Percentiles rank a stretch among this genome's conserved stretches.
phyloP scores from a whole-genome alignment of 345 rosid species.

The Kandelia obovata region DNA sequence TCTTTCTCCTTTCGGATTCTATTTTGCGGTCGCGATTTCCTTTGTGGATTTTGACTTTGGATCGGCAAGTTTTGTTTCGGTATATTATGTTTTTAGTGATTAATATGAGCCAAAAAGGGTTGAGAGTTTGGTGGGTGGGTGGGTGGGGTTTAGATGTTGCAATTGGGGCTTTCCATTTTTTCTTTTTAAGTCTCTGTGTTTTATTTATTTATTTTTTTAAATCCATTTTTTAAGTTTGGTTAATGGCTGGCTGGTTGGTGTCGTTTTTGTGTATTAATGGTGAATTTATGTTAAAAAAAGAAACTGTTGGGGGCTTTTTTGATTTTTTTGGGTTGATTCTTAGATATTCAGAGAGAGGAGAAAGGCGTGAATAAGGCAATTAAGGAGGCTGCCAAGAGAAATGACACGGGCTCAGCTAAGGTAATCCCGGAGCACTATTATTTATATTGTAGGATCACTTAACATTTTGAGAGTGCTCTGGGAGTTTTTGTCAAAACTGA shows the following conservation, averaged over 20 bases:
- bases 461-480: too few species aligned
- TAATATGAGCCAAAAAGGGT: too few species aligned
- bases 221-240: not conserved
- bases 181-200: too few species aligned
- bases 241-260: not conserved
- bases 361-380: slow-evolving; percentile 40
- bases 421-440: slow-evolving; percentile 12
- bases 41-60: not conserved
- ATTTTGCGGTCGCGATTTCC: too few species aligned
- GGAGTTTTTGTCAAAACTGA: too few species aligned
- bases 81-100: too few species aligned
- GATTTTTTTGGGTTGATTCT: not conserved
- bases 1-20: too few species aligned
- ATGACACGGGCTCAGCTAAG: slow-evolving; percentile 44
- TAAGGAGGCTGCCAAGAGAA: slow-evolving; percentile 41
- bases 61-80: too few species aligned
- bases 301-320: not conserved
- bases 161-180: too few species aligned
- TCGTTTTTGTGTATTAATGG: not conserved
- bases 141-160: too few species aligned
- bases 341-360: slow-evolving; percentile 50
- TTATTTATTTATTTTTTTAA: not conserved
- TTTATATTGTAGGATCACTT: too few species aligned
- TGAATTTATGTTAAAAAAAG: not conserved
- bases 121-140: too few species aligned